Percentiles rank a stretch among this genome's conserved stretches.
Conservation (phyloP, 1,284 basidiomycete genomes). For the Leccinum subspadiceum region DNA sequence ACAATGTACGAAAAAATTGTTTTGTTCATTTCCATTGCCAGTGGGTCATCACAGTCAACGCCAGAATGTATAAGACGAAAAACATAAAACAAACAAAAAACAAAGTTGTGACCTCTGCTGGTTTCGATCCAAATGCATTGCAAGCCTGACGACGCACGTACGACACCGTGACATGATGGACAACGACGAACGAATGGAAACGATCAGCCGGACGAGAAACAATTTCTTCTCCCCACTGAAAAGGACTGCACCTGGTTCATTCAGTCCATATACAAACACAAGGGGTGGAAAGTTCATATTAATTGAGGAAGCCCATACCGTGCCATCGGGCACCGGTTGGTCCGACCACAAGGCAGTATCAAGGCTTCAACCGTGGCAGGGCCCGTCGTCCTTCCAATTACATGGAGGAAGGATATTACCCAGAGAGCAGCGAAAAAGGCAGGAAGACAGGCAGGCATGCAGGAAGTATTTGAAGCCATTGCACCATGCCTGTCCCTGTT, state of each 20-base stretch:
- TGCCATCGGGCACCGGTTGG: constrained; percentile 4
- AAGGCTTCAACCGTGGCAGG: constrained; percentile 24
- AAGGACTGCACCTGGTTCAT: background rate
- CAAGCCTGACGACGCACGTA: background rate
- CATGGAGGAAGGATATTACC: constrained; percentile 17
- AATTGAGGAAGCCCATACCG: constrained; percentile 16
- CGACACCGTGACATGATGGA: background rate
- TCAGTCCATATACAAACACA: constrained; percentile 2
- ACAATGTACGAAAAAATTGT: constrained; percentile 25
- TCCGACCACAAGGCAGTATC: constrained; percentile 23
- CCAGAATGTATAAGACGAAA: constrained; percentile 18
- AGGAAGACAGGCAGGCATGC: background rate
- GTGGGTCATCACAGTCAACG: constrained; percentile 18
- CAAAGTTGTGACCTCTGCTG: constrained; percentile 18
- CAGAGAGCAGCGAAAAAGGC: background rate
- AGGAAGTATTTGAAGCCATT: constrained; percentile 11
- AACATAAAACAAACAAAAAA: no score
- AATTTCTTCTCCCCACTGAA: constrained; percentile 11
- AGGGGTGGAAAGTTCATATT: constrained; percentile 19
- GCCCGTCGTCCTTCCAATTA: background rate
- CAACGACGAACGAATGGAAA: constrained; percentile 22
- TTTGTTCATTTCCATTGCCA: constrained; percentile 33
- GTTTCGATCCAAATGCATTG: constrained; percentile 5
- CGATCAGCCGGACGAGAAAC: constrained; percentile 12
- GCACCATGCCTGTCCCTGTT: constrained; percentile 8